Conservation (phyloP, 2,329 filamentous ascomycete genomes). For the Byssochlamys sp. region DNA sequence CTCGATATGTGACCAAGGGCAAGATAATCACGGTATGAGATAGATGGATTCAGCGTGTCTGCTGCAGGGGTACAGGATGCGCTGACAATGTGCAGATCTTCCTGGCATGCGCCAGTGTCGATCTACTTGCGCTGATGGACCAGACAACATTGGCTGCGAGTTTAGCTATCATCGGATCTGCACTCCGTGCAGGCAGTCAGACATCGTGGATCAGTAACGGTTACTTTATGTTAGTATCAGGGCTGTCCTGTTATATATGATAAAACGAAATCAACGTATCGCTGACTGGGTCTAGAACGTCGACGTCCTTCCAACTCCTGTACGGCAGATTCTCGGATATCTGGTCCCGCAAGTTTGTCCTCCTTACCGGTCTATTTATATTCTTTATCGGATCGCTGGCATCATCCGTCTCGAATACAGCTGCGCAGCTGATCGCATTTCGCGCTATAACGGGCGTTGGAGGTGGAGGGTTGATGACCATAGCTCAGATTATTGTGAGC, state of each 20-base stretch:
- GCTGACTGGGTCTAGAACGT: constrained; percentile 60
- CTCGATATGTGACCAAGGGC: constrained; percentile 44
- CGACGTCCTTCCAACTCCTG: constrained; percentile 55
- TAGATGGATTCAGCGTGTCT: neutral
- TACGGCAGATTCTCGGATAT: constrained; percentile 55
- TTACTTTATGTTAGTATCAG: constrained; percentile 53
- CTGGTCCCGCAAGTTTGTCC: constrained; percentile 50
- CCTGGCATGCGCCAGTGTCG: constrained; percentile 47
- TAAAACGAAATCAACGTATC: constrained; percentile 40
- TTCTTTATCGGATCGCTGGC: constrained; percentile 50
- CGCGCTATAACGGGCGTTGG: constrained; percentile 52
- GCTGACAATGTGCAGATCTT: constrained; percentile 40
- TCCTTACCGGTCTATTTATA: constrained; percentile 44
- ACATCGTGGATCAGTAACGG: constrained; percentile 48
- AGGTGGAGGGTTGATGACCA: constrained; percentile 50
- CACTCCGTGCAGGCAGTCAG: constrained; percentile 41
- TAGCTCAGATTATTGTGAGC: constrained; percentile 53
- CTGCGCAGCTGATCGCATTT: constrained; percentile 51
- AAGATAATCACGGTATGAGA: constrained; percentile 44
- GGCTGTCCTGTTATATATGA: constrained; percentile 56
- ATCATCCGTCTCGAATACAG: constrained; percentile 48
- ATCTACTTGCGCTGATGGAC: constrained; percentile 48
- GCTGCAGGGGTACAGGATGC: neutral
- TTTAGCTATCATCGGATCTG: constrained; percentile 46
- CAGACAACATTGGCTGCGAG: constrained; percentile 49